These are phyloP conservation scores for Pezicula radicicola DNA, from an alignment of 2,329 filamentous ascomycete species.

Conservation along the genomic window DNA sequence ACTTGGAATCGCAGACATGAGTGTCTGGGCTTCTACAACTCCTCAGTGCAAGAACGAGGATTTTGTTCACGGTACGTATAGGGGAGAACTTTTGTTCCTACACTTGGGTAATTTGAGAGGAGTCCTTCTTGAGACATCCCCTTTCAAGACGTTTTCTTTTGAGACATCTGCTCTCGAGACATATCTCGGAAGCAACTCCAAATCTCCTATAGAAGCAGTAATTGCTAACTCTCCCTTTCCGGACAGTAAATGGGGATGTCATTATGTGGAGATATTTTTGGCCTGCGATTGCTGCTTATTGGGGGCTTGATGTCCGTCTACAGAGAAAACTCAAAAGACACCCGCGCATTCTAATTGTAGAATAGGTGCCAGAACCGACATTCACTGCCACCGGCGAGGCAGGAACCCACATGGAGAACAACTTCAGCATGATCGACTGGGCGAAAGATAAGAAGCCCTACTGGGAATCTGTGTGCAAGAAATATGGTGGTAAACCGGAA, in stretches of 20 bases:
- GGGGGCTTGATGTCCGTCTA: not conserved
- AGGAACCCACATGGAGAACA: not conserved
- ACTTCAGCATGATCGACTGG: not conserved
- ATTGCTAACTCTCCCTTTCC: no score
- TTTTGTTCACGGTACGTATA: not conserved
- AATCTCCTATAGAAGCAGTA: no score
- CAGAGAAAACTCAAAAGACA: no score
- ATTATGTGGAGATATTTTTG: not conserved
- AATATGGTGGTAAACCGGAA: not conserved
- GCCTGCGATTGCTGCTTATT: not conserved
- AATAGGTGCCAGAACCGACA: not conserved
- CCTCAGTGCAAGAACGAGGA: not conserved
- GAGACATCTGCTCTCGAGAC: no score
- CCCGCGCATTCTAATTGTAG: no score
- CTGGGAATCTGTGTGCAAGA: not conserved
- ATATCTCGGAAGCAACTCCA: no score
- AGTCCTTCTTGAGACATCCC: no score
- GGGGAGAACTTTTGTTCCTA: no score
- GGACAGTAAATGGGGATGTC: not conserved
- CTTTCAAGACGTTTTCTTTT: no score
- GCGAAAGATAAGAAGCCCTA: not conserved
- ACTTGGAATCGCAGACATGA: not conserved
- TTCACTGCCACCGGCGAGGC: not conserved
- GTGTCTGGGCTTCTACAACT: not conserved
- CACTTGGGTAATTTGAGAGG: no score